Percentiles rank a stretch among this genome's conserved stretches.
Evolutionary conservation across 306 rosid species (phyloP).

Genomic region (Lathyrus aphaca): DNA sequence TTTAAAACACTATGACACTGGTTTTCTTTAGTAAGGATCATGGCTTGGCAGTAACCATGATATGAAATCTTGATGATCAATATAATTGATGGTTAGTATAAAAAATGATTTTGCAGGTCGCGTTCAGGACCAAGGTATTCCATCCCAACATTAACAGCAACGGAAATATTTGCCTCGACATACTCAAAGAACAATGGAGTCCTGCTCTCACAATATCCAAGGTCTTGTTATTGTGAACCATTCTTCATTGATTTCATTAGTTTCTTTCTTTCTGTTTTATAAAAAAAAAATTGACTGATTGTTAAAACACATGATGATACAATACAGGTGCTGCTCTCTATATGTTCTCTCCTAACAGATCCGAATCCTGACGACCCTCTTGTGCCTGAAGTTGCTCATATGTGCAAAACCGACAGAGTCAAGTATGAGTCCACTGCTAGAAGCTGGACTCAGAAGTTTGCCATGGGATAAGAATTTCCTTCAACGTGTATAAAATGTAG

Average conservation of each 20-base stretch:
- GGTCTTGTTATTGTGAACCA: conserved; percentile 47
- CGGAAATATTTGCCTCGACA: conserved; percentile 90
- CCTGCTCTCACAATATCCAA: conserved; percentile 96
- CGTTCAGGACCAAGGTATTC: conserved; percentile 87
- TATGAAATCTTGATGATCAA: neutral
- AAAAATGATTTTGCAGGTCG: conserved; percentile 67
- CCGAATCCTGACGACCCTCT: conserved; percentile 96
- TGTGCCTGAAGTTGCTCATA: conserved; percentile 92
- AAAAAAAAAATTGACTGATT: conserved; percentile 13
- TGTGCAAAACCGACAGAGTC: conserved; percentile 75
- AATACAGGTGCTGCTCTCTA: conserved; percentile 78
- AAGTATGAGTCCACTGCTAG: conserved; percentile 85
- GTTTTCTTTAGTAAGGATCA: neutral
- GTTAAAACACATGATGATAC: conserved; percentile 1
- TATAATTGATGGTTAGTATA: conserved; percentile 16
- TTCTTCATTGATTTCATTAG: conserved; percentile 9
- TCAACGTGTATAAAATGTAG: conserved; percentile 24
- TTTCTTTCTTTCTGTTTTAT: conserved; percentile 21
- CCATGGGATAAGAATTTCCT: conserved; percentile 60
- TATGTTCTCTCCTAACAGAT: conserved; percentile 84
- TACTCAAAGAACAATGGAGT: conserved; percentile 97
- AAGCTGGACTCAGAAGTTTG: conserved; percentile 93
- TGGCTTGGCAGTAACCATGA: neutral
- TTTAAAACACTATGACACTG: neutral
- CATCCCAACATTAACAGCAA: conserved; percentile 91